phyloP scores from a whole-genome alignment of 2,329 filamentous ascomycete genomes.

The Sporothrix sp. region DNA sequence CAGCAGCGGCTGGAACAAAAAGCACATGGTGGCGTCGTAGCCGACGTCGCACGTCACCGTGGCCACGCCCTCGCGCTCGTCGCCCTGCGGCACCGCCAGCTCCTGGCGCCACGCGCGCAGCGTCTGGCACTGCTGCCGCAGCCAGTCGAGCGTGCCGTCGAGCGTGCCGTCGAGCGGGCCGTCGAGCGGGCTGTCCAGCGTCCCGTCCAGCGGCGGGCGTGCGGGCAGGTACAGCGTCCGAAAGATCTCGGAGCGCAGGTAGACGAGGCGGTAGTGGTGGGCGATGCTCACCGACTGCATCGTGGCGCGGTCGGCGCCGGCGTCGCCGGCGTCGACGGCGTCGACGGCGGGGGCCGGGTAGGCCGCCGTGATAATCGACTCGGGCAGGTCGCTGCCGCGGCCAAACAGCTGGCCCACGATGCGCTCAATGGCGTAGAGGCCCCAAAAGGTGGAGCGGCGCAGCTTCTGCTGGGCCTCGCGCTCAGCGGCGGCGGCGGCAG shows the following conservation, averaged over 20 bases:
- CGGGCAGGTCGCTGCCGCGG: constrained; percentile 27
- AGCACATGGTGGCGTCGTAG: constrained; percentile 25
- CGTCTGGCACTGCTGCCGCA: constrained; percentile 12
- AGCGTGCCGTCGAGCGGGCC: neutral
- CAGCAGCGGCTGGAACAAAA: constrained; percentile 25
- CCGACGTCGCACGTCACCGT: constrained; percentile 25
- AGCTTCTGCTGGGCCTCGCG: constrained; percentile 13
- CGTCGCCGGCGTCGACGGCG: neutral
- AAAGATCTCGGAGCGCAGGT: constrained; percentile 28
- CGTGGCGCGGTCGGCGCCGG: constrained; percentile 12
- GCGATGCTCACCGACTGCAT: constrained; percentile 22
- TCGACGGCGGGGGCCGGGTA: constrained; percentile 20
- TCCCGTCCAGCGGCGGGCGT: too few relatives aligned
- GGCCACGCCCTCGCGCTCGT: constrained; percentile 18
- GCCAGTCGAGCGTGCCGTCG: constrained; percentile 9
- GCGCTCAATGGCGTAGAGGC: constrained; percentile 28
- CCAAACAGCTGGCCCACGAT: constrained; percentile 29
- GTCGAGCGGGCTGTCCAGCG: too few relatives aligned
- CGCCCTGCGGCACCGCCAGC: constrained; percentile 11
- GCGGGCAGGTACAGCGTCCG: constrained; percentile 18
- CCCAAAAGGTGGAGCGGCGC: constrained; percentile 25
- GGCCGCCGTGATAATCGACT: constrained; percentile 28
- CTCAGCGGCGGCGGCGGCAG: too few relatives aligned
- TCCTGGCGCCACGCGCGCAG: constrained; percentile 15
- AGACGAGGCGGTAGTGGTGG: constrained; percentile 28